These are phyloP conservation scores for Penicillium griseofulvum DNA, from an alignment of 2,329 filamentous ascomycete species.

Conservation along the genomic window DNA sequence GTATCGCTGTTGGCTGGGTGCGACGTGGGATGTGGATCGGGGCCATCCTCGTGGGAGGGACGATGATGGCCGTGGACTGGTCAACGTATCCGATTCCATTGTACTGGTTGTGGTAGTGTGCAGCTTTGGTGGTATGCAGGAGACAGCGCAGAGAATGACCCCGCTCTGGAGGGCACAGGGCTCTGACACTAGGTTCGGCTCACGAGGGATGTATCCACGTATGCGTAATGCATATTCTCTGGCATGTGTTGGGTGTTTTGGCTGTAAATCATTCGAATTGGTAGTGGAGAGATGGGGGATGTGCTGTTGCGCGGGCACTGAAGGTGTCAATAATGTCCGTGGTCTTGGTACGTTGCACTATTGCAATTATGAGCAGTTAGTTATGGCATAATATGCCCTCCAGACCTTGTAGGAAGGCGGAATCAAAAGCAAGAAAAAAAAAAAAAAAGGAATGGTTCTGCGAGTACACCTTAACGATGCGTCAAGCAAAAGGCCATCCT, in stretches of 20 bases:
- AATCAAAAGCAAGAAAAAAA: no score
- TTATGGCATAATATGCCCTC: neutral
- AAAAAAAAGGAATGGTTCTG: neutral
- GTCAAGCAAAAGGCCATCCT: neutral
- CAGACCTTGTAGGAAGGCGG: no score
- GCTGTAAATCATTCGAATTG: neutral
- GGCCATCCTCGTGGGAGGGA: conserved; percentile 33
- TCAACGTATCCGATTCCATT: conserved; percentile 36
- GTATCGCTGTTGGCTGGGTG: conserved; percentile 23
- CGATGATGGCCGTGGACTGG: conserved; percentile 28
- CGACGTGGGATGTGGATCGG: conserved; percentile 25
- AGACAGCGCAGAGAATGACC: conserved; percentile 19
- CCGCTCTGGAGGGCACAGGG: conserved; percentile 17
- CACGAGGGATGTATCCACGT: conserved; percentile 20
- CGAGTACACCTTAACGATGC: neutral
- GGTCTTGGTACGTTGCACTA: neutral
- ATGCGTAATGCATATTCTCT: conserved; percentile 15
- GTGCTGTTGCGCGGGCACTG: neutral
- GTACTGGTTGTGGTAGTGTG: neutral
- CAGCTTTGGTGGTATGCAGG: conserved; percentile 14
- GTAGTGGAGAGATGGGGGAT: neutral
- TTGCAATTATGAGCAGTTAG: neutral
- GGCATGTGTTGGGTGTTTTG: conserved; percentile 19
- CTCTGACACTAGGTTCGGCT: conserved; percentile 12
- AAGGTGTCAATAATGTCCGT: neutral